Evolutionary conservation across 179 eudicot species (phyloP), one percentile per base, ranked within the genome.

Genomic region (Beta macrorhiza): DNA sequence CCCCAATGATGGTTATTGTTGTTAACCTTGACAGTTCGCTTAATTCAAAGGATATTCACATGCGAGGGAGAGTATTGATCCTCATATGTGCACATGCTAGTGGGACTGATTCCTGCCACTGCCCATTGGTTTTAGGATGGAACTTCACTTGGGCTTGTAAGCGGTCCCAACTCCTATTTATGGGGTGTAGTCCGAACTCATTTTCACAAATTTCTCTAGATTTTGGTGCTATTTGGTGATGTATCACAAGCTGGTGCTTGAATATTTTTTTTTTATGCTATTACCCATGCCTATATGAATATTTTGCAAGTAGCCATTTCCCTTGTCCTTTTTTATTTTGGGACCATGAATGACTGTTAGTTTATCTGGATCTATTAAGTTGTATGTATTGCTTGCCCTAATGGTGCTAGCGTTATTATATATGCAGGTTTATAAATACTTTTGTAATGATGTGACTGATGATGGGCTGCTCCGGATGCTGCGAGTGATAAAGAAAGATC

Each of bases 401-500:
- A 53, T 68, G 42, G 42, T 37, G 9, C 16, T 63, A 12, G 64
- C 17, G 47, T 47, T 32, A 1, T 52, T 75, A 57, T 9, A 64
- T 45, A 83, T 80, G 83, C 89, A 95, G 99, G 99, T 92, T 73
- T 95, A 92, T 86, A 91, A 84, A 85, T 89, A 88, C 78, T 92
- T 92, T 81, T 93, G 98, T 76, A 71, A 77, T 44, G 92, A 87
- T 75, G 83, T 93, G 52, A 93, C 95, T 5, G 95, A 92, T 49
- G 95, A 93, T 82, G 98, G 94, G 77, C 80, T 95, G 84, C 91
- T 89, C 72, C 84, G 92, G 77, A 95, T 95, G 99, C 81, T 95
- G 85, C 85, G 94, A 78, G 95, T 93, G 59, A 88, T 95, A 81
- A 95, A 95, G 91, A 95, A 95, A 84, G 97, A 92, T 87, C 84